Conservation (phyloP, 2,329 filamentous ascomycete species). For the Tricladium varicosporioides region DNA sequence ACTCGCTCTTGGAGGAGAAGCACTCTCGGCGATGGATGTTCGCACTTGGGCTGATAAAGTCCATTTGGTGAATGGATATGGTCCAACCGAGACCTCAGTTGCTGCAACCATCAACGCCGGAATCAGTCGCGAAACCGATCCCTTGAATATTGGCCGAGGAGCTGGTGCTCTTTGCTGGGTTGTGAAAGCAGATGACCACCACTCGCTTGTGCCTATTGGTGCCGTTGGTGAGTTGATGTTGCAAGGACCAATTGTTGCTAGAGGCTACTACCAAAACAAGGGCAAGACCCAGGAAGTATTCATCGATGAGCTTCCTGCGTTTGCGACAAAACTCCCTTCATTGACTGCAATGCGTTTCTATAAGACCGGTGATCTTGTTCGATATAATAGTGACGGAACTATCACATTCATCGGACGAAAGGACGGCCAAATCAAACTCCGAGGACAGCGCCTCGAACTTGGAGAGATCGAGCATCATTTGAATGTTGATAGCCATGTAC, state of each 20-base stretch:
- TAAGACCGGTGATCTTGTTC: slow-evolving; percentile 11
- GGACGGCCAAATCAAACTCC: slow-evolving; percentile 9
- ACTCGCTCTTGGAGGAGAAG: slow-evolving; percentile 88
- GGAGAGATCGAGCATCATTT: slow-evolving; percentile 4
- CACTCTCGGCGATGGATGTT: slow-evolving; percentile 58
- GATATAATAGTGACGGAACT: slow-evolving; percentile 3
- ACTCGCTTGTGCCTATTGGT: slow-evolving; percentile 22
- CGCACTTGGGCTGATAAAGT: slow-evolving; percentile 36
- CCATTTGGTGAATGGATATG: slow-evolving; percentile 55
- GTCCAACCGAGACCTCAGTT: slow-evolving; percentile 72
- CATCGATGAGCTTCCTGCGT: slow-evolving; percentile 47
- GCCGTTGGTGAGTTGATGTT: slow-evolving; percentile 29
- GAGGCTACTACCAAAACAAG: slow-evolving; percentile 58
- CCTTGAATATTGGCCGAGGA: background rate
- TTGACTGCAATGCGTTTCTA: background rate
- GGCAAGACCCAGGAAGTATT: slow-evolving; percentile 57
- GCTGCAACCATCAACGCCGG: slow-evolving; percentile 1
- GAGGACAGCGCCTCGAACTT: slow-evolving; percentile 10
- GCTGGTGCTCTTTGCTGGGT: slow-evolving; percentile 37
- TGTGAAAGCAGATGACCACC: slow-evolving; percentile 16
- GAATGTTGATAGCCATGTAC: background rate
- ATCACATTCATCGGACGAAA: slow-evolving; percentile 37
- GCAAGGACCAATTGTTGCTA: slow-evolving; percentile 55
- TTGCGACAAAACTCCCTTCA: slow-evolving; percentile 31
- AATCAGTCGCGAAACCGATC: slow-evolving; percentile 14